phyloP scores from a whole-genome alignment of 2,329 filamentous ascomycete genomes.

The Claviceps lovelessii region DNA sequence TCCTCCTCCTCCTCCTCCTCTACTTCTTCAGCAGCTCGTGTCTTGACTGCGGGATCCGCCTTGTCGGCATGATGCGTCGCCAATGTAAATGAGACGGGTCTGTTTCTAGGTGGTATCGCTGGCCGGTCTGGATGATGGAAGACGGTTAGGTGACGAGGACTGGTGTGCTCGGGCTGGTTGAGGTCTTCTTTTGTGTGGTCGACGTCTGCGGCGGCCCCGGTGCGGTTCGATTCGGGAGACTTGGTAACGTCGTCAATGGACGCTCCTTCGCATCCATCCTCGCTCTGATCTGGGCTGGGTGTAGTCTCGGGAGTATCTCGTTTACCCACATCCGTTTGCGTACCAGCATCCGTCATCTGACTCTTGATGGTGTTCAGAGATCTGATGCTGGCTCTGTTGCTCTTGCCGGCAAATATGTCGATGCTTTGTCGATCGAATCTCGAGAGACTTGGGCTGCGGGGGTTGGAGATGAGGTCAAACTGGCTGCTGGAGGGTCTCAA shows the following conservation, averaged over 20 bases:
- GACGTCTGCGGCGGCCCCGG: conserved; percentile 25
- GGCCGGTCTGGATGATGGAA: conserved; percentile 5
- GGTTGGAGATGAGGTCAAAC: conserved; percentile 68
- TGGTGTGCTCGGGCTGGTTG: conserved; percentile 32
- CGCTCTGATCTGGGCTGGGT: conserved; percentile 39
- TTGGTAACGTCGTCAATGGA: conserved; percentile 25
- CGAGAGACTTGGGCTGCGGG: conserved; percentile 55
- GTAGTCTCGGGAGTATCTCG: conserved; percentile 38
- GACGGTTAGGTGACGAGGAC: conserved; percentile 23
- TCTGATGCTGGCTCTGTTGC: conserved; percentile 62
- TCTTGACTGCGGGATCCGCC: conserved; percentile 13
- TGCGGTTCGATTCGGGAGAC: background rate
- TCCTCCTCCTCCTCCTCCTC: background rate
- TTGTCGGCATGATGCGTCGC: conserved; percentile 9
- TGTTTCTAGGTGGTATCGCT: conserved; percentile 7
- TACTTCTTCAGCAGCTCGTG: conserved; percentile 8
- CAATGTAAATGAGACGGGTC: background rate
- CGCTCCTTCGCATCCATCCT: conserved; percentile 32
- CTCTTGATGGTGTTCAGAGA: conserved; percentile 54
- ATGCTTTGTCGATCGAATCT: conserved; percentile 51
- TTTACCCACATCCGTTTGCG: conserved; percentile 39
- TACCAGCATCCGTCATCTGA: conserved; percentile 55
- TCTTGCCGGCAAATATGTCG: conserved; percentile 45
- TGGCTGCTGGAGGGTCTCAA: conserved; percentile 60
- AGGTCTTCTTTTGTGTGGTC: conserved; percentile 47